Percentiles rank a stretch among this genome's conserved stretches.
phyloP scores from a whole-genome alignment of 257 asterid genomes.

The Leptodermis oblonga region DNA sequence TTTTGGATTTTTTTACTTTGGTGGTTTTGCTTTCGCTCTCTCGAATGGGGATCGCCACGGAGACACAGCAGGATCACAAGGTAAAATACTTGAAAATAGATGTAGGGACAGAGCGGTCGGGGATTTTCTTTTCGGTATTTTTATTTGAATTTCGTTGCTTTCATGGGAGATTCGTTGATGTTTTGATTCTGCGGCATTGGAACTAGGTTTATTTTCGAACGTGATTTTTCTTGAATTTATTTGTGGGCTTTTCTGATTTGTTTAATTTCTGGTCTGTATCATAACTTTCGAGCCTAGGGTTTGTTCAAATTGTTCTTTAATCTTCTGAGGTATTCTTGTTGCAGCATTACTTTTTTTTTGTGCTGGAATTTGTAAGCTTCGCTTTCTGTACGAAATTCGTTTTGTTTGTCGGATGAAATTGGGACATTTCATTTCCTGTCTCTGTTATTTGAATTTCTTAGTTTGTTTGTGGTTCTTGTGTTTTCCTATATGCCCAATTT shows the following conservation, averaged over 20 bases:
- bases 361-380: neutral
- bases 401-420: neutral
- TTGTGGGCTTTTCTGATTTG: neutral
- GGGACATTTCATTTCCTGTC: neutral
- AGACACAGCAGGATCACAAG: constrained; percentile 46
- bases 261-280: neutral
- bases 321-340: neutral
- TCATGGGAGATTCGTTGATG: neutral
- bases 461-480: too few relatives aligned
- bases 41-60: constrained; percentile 52
- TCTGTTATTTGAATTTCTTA: neutral
- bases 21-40: neutral
- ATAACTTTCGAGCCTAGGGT: neutral
- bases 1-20: neutral
- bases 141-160: neutral
- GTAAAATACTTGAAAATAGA: constrained; percentile 22
- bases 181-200: neutral
- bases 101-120: neutral
- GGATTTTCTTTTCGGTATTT: constrained; percentile 4
- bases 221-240: neutral
- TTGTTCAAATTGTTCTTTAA: neutral
- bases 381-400: neutral
- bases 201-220: neutral
- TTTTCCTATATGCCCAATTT: neutral
- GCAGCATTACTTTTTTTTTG: neutral